These are phyloP conservation scores for Phanerodontia chrysosporium DNA, from an alignment of 768 basidiomycete species.

Conservation along the genomic window DNA sequence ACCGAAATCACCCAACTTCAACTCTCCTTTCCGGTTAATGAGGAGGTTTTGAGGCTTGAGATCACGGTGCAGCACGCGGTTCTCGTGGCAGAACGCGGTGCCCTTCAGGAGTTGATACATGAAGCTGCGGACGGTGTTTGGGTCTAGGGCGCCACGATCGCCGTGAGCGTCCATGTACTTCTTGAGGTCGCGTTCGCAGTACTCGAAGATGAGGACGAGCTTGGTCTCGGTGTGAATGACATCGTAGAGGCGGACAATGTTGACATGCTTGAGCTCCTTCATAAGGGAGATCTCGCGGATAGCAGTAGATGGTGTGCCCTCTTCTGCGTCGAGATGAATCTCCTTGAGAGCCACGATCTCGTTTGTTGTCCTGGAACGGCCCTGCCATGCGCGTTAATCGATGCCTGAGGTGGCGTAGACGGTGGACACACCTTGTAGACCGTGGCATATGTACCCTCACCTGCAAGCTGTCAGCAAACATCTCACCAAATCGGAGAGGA, in stretches of 20 bases:
- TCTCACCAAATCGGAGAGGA: neutral
- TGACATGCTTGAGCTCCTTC: slow-evolving; percentile 99
- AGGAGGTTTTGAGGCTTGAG: slow-evolving; percentile 97
- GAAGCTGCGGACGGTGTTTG: slow-evolving; percentile 86
- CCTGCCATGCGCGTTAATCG: slow-evolving; percentile 41
- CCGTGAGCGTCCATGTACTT: slow-evolving; percentile 99
- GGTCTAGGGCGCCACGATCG: slow-evolving; percentile 90
- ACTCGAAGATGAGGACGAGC: slow-evolving; percentile 97
- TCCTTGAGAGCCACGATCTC: slow-evolving; percentile 98
- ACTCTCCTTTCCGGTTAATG: slow-evolving; percentile 94
- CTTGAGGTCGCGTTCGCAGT: slow-evolving; percentile 96
- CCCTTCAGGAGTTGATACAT: slow-evolving; percentile 98
- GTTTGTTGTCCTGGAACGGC: slow-evolving; percentile 94
- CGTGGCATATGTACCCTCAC: slow-evolving; percentile 92
- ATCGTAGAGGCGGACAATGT: slow-evolving; percentile 96
- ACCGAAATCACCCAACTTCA: slow-evolving; percentile 98
- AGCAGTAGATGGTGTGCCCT: slow-evolving; percentile 97
- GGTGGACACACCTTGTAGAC: slow-evolving; percentile 79
- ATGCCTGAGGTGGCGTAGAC: neutral
- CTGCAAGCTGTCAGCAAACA: slow-evolving; percentile 32
- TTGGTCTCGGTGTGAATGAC: slow-evolving; percentile 99
- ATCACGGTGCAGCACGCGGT: slow-evolving; percentile 95
- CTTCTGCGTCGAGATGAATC: slow-evolving; percentile 98
- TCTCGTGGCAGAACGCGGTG: slow-evolving; percentile 97
- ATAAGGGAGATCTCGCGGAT: slow-evolving; percentile 98